A percentile compares a stretch with the other conserved stretches of the same genome.
Evolutionary conservation across 192 early-diverging fungal species (phyloP).

Genomic region (Thamnidium elegans): DNA sequence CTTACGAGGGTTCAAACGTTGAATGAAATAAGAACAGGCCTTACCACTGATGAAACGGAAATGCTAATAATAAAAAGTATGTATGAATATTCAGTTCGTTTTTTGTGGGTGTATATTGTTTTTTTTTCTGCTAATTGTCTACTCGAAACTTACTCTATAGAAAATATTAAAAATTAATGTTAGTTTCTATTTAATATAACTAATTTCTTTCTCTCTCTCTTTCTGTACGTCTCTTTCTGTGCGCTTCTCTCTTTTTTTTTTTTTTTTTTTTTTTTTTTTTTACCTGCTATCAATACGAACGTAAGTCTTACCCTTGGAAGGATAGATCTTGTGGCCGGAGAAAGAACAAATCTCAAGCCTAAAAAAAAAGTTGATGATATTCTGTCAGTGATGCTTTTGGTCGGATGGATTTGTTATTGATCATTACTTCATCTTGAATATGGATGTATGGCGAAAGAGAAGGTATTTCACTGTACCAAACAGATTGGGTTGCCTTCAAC

Average conservation of each 20-base stretch:
- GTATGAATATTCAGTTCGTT: background rate
- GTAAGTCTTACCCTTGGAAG: slow-evolving; percentile 93
- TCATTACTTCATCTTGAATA: slow-evolving; percentile 14
- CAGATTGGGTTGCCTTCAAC: too few relatives aligned
- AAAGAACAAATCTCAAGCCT: slow-evolving; percentile 94
- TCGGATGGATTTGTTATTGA: slow-evolving; percentile 3
- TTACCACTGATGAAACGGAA: slow-evolving; percentile 98
- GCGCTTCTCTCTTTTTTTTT: too few relatives aligned
- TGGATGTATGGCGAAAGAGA: slow-evolving; percentile 13
- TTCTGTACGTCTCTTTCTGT: background rate
- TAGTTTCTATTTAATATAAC: background rate
- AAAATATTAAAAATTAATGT: background rate
- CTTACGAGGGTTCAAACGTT: slow-evolving; percentile 96
- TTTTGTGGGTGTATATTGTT: background rate
- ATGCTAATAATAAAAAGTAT: slow-evolving; percentile 36
- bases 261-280: too few relatives aligned
- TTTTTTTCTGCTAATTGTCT: background rate
- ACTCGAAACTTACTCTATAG: slow-evolving; percentile 12
- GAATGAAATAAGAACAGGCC: slow-evolving; percentile 93
- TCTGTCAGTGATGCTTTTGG: too few relatives aligned
- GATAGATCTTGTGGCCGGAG: slow-evolving; percentile 99
- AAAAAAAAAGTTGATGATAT: slow-evolving; percentile 3
- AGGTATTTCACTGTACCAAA: background rate
- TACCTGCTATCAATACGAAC: slow-evolving; percentile 89
- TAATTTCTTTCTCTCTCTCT: too few relatives aligned